Evolutionary conservation across 768 basidiomycete genomes (phyloP).

Genomic region (Hirschioporus abietinus): DNA sequence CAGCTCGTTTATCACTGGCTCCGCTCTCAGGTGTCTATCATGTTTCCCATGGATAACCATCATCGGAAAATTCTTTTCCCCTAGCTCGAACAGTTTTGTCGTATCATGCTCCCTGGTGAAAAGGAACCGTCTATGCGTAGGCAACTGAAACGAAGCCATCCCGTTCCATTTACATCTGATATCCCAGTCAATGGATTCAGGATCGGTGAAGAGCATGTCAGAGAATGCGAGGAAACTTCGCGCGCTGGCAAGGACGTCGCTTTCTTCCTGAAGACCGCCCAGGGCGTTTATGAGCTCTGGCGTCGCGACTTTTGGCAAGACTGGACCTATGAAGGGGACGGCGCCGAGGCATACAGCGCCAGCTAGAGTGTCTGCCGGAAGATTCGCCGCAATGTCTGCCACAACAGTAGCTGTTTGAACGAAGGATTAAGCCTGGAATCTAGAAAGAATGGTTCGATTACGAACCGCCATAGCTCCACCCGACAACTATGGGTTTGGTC

Average conservation of each 20-base stretch:
- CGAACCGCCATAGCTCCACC: background rate
- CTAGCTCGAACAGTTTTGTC: background rate
- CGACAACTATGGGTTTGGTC: background rate
- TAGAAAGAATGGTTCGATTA: background rate
- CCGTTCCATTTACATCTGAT: background rate
- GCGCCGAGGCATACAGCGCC: background rate
- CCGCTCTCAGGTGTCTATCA: background rate
- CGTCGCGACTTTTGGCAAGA: background rate
- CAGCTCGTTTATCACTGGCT: background rate
- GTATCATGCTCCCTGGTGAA: background rate
- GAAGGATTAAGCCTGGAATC: background rate
- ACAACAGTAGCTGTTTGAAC: background rate
- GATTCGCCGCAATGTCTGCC: background rate
- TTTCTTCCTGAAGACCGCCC: background rate
- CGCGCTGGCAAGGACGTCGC: background rate
- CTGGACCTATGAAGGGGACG: background rate
- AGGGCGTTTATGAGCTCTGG: background rate
- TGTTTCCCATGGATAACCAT: background rate
- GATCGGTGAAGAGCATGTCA: background rate
- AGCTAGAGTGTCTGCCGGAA: background rate
- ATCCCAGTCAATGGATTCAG: background rate
- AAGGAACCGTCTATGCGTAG: background rate
- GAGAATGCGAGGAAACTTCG: background rate
- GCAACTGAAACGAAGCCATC: background rate
- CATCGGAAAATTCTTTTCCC: background rate